These are phyloP conservation scores for Perilla frutescens DNA, from an alignment of 257 asterid genomes.

Conservation along the genomic window DNA sequence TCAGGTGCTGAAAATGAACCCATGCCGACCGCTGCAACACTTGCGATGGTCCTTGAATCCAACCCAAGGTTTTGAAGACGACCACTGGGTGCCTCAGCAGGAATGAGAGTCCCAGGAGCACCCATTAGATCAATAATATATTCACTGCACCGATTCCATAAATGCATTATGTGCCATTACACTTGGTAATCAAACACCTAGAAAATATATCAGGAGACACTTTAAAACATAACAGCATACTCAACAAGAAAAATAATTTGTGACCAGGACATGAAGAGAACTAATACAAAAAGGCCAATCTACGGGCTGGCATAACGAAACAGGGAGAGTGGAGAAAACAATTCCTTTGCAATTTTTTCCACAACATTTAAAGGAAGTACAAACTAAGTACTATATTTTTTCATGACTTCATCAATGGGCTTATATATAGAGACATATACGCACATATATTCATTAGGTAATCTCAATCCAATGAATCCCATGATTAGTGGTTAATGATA, in stretches of 20 bases:
- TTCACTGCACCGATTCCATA: conserved; percentile 72
- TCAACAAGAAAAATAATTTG: conserved; percentile 8
- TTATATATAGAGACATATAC: not conserved
- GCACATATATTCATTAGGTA: not conserved
- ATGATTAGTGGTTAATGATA: conserved; percentile 16
- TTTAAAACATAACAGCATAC: conserved; percentile 7
- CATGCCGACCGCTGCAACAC: conserved; percentile 45
- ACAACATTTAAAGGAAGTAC: conserved; percentile 7
- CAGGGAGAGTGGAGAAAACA: conserved; percentile 26
- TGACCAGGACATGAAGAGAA: conserved; percentile 4
- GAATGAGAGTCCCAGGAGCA: conserved; percentile 98
- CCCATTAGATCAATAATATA: conserved; percentile 98
- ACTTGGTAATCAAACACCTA: conserved; percentile 22
- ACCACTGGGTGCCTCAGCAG: conserved; percentile 80
- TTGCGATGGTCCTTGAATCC: conserved; percentile 56
- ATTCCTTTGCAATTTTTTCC: not conserved
- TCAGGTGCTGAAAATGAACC: conserved; percentile 49
- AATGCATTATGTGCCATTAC: conserved; percentile 19
- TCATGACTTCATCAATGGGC: not conserved
- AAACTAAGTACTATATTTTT: conserved; percentile 7
- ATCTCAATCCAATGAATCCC: not conserved
- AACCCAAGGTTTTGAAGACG: conserved; percentile 66
- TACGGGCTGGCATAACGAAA: conserved; percentile 20
- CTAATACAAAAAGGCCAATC: not conserved
- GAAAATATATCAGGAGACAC: conserved; percentile 13